A percentile compares a stretch with the other conserved stretches of the same genome.
phyloP scores from a whole-genome alignment of 164 flowering plant genomes.

The Echeveria elegans region DNA sequence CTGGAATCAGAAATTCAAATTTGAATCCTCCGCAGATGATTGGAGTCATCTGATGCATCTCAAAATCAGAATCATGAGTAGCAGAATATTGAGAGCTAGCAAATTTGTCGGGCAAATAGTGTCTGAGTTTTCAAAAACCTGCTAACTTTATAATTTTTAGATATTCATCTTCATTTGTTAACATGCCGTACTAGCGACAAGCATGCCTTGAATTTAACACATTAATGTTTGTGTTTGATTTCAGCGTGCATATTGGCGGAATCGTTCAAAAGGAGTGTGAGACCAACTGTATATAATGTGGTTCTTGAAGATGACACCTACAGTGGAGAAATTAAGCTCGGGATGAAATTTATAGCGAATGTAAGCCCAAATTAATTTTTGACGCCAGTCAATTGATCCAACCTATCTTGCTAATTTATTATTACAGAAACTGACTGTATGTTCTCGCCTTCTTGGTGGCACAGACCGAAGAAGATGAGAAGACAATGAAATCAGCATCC shows the following conservation, averaged over 20 bases:
- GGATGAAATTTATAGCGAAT: slow-evolving; percentile 42
- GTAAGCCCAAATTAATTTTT: slow-evolving; percentile 25
- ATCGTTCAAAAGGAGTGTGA: slow-evolving; percentile 40
- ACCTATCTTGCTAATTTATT: background rate
- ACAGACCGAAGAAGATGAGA: background rate
- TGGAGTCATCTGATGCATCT: slow-evolving; percentile 35
- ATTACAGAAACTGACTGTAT: background rate
- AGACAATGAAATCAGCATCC: background rate
- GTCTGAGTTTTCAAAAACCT: background rate
- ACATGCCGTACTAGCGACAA: too few species aligned
- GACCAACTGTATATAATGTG: slow-evolving; percentile 56
- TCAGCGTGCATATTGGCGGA: slow-evolving; percentile 68
- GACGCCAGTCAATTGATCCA: background rate
- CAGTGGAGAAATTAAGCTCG: slow-evolving; percentile 61
- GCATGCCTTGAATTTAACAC: too few species aligned
- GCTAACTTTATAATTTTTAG: too few species aligned
- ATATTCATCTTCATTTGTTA: background rate
- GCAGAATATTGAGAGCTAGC: slow-evolving; percentile 22
- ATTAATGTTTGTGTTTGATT: slow-evolving; percentile 1
- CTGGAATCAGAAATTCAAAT: slow-evolving; percentile 68
- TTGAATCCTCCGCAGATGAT: slow-evolving; percentile 28
- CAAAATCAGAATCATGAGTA: slow-evolving; percentile 51
- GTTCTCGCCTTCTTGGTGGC: background rate
- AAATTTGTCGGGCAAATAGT: slow-evolving; percentile 61
- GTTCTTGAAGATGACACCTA: slow-evolving; percentile 80